Evolutionary conservation across 257 asterid species (phyloP), one percentile per base, ranked within the genome.

Genomic region (Verbascum thapsus): DNA sequence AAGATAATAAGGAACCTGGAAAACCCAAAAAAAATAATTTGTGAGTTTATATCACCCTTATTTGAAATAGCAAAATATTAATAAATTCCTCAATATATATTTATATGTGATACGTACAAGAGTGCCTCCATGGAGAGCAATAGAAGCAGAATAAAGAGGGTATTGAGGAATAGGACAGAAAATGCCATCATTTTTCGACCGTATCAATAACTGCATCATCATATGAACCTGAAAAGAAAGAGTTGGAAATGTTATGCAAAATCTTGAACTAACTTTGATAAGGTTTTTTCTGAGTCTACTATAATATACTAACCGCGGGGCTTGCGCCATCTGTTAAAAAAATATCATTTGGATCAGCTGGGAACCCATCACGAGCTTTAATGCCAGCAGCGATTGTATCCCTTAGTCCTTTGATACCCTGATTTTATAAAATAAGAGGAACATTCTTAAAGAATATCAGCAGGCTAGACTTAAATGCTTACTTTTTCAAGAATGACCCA

Each of bases 291-390:
- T 12, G 52, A 65, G 45, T 38, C 17, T 51, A 15, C 40, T 8
- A 22, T 5, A 41, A 58, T 17, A 57, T 37, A 17, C 23, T 20
- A 81, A 94, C 99, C 72, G 95, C 99, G 41, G 99, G 99, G 83
- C 99, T 90, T 51, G 99, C 99, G 52, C 99, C 99, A 73, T 94
- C 99, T 16, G 99, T 94, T 90, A 94, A 76, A 87, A 85, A 94
- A 72, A 94, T 78, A 72, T 94, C 98, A 64, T 94, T 80, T 45
- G 98, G 88, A 79, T 94, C 87, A 38, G 92, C 85, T 52, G 96
- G 95, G 70, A 73, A 94, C 44, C 99, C 98, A 83, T 94, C 99
- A 50, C 99, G 99, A 61, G 88, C 95, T 81, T 86, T 88, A 50
- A 94, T 94, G 50, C 98, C 99, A 69, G 95, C 85, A 69, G 96